Base-by-base conservation (phyloP, 2,329 filamentous ascomycete genomes). In the Tolypocladium amazonense region DNA sequence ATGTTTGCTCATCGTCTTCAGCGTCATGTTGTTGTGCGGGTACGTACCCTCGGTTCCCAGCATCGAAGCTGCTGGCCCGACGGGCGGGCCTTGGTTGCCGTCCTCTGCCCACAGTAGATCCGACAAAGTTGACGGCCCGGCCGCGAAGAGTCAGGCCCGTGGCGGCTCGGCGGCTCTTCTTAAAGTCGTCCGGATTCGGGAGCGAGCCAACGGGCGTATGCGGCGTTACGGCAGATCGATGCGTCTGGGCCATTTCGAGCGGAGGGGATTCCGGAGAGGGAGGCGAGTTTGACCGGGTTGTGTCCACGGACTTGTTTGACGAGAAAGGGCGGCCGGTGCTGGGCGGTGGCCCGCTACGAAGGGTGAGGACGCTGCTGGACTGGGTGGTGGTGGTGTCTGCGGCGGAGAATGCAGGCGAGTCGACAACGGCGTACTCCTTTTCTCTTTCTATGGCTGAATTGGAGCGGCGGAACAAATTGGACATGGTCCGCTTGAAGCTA, bases 21-120 rank as follows among this genome's bases (percentile, higher is more conserved):
- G 52, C 57, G 39, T 62, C 62, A 47, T 47, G 60, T 57, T 30
- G 61, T 23, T 60, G 64, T 56, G 37, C 61, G 61, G 59, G 64
- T 58, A 64, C 65, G 65, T 66, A 64, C 58, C 70, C 63, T 14
- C 70, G 66, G 61, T 72, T 71, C 35, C 68, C 65, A 59, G 67
- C 68, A 54, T 84, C 78, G 63, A 81, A 80, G 70, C 81, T 81
- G 71, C 76, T 80, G 60, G 81, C 76, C 58, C 81, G 69, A 38
- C 73, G 71, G 1, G 58, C 57, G 1, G 62, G 43, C 57, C 67
- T 65, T 30, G 65, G 63, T 11, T 67, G 71, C 12, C 61, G 62
- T 60, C 64, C 61, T 52, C 62, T 59, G 61, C 67, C 61, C 60
- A 64, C 64, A 8, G 65, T 70, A 45, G 68, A 64, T 15, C 69